Evolutionary conservation across 1,284 basidiomycete genomes (phyloP).

Genomic region (Irpex rosettiformis): DNA sequence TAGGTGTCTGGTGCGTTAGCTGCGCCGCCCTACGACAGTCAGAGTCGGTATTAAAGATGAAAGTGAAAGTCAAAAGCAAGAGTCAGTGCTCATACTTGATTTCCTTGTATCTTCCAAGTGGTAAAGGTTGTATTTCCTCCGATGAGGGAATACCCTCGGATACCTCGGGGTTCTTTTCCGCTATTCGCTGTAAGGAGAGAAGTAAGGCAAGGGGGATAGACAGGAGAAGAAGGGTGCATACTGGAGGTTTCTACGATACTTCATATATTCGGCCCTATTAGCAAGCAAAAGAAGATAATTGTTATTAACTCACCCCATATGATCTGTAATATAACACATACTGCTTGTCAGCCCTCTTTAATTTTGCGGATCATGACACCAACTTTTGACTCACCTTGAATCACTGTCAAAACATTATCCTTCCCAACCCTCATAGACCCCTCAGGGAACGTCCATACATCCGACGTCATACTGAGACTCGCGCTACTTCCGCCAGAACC

Average conservation of each 20-base stretch:
- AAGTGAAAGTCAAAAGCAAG: background rate
- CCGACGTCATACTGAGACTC: slow-evolving; percentile 37
- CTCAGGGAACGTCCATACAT: slow-evolving; percentile 38
- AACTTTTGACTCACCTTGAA: slow-evolving; percentile 36
- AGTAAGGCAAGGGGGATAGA: background rate
- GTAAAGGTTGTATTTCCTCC: slow-evolving; percentile 38
- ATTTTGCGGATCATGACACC: background rate
- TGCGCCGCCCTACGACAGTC: slow-evolving; percentile 36
- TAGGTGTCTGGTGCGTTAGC: slow-evolving; percentile 41
- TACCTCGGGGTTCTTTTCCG: slow-evolving; percentile 51
- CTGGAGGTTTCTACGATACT: slow-evolving; percentile 46
- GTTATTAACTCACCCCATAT: slow-evolving; percentile 39
- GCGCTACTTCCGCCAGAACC: slow-evolving; percentile 44
- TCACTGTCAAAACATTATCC: slow-evolving; percentile 46
- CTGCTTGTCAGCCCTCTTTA: background rate
- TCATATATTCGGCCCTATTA: background rate
- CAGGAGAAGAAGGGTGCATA: slow-evolving; percentile 23
- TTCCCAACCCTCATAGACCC: slow-evolving; percentile 31
- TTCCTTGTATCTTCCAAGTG: slow-evolving; percentile 52
- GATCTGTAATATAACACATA: slow-evolving; percentile 28
- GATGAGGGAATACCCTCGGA: slow-evolving; percentile 43
- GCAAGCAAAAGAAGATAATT: background rate
- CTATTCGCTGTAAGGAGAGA: slow-evolving; percentile 32
- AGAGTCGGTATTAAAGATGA: background rate
- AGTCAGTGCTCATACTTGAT: slow-evolving; percentile 37